These are phyloP conservation scores for Obelidium mucronatum DNA, from an alignment of 192 early-diverging fungal species.

Conservation along the genomic window DNA sequence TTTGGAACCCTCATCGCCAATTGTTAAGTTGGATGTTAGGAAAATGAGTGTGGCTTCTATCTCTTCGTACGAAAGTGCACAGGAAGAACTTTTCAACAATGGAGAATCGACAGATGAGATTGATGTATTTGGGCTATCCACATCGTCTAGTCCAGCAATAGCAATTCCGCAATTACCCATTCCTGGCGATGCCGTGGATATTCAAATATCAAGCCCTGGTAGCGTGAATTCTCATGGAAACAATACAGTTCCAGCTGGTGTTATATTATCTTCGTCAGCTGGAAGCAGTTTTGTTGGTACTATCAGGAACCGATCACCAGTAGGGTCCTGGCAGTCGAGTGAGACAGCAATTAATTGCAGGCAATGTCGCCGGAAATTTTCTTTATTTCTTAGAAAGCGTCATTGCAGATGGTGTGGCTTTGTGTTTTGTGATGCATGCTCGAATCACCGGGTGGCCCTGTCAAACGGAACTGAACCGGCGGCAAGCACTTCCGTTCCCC, in stretches of 20 bases:
- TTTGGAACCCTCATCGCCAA: no score
- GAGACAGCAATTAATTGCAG: conserved; percentile 71
- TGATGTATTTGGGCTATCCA: no score
- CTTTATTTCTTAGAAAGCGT: conserved; percentile 80
- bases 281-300: not conserved
- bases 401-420: conserved; percentile 93
- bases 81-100: not conserved
- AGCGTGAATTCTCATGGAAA: no score
- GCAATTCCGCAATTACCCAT: no score
- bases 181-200: no score
- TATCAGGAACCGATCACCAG: conserved; percentile 2
- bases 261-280: not conserved
- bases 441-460: conserved; percentile 57
- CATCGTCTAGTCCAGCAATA: no score
- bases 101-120: not conserved
- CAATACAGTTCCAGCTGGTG: no score
- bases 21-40: not conserved
- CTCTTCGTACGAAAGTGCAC: not conserved
- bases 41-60: not conserved
- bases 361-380: conserved; percentile 74
- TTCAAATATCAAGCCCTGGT: no score
- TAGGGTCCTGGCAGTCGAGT: conserved; percentile 77
- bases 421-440: conserved; percentile 85
- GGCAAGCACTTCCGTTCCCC: no score
- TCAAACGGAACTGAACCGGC: conserved; percentile 49